Evolutionary conservation across 2,329 filamentous ascomycete genomes (phyloP).

Genomic region (Calycina marina): DNA sequence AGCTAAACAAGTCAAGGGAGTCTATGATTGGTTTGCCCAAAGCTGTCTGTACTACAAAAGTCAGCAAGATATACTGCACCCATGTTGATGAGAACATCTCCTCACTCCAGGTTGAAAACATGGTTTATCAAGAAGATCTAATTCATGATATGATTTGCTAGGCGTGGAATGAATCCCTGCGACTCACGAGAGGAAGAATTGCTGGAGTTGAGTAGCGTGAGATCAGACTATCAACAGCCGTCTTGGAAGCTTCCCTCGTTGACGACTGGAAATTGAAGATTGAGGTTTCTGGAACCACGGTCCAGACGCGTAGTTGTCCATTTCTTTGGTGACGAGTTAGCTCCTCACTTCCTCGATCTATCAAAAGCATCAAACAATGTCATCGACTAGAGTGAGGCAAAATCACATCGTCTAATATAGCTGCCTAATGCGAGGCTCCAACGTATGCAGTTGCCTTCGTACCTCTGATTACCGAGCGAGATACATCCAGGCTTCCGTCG

Average conservation of each 20-base stretch:
- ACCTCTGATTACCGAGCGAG: constrained; percentile 30
- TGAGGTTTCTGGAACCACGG: constrained; percentile 23
- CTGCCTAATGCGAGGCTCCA: constrained; percentile 44
- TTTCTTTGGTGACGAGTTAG: constrained; percentile 32
- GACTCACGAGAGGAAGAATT: constrained; percentile 35
- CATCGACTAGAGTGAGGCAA: not conserved
- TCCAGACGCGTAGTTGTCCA: constrained; percentile 12
- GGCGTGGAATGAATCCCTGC: not conserved
- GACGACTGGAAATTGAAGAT: constrained; percentile 27
- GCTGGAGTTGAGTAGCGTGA: constrained; percentile 38
- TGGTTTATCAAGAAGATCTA: constrained; percentile 38
- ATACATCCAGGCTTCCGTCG: not conserved
- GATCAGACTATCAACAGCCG: constrained; percentile 34
- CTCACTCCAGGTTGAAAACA: constrained; percentile 31
- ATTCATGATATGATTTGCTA: constrained; percentile 3
- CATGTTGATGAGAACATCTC: constrained; percentile 3
- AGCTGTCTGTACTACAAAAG: constrained; percentile 31
- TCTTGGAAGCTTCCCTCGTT: constrained; percentile 30
- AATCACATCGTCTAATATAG: constrained; percentile 43
- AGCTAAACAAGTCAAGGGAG: constrained; percentile 33
- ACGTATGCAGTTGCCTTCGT: constrained; percentile 35
- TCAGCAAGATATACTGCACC: constrained; percentile 3
- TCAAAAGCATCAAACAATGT: constrained; percentile 3
- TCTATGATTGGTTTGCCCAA: constrained; percentile 28
- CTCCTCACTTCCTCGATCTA: constrained; percentile 46